These are phyloP conservation scores for Ophiostoma novo-ulmi DNA, from an alignment of 2,329 filamentous ascomycete genomes.

Conservation along the genomic window DNA sequence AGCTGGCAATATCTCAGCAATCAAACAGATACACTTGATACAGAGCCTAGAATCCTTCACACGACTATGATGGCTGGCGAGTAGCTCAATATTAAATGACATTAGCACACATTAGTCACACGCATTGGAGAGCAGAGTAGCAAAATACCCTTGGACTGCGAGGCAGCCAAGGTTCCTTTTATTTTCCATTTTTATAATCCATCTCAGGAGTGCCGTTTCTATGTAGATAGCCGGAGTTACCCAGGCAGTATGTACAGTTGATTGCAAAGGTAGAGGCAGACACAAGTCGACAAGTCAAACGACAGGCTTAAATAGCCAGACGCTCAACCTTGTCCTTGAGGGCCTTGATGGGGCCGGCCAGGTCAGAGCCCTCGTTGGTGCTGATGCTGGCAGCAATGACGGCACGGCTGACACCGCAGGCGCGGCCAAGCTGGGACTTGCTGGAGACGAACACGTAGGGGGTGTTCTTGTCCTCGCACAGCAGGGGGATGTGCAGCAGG, in stretches of 20 bases:
- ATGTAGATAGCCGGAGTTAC: background rate
- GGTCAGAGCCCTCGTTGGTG: constrained; percentile 83
- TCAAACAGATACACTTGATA: background rate
- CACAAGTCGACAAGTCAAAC: background rate
- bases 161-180: constrained; percentile 6
- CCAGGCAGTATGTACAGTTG: background rate
- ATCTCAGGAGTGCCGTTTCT: constrained; percentile 3
- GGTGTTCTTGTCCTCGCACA: constrained; percentile 73
- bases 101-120: background rate
- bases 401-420: constrained; percentile 80
- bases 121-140: background rate
- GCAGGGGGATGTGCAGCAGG: constrained; percentile 79
- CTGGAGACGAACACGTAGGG: constrained; percentile 29
- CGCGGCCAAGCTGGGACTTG: constrained; percentile 53
- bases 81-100: no score
- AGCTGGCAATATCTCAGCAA: background rate
- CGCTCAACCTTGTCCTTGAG: constrained; percentile 95
- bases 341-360: constrained; percentile 79
- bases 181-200: constrained; percentile 6
- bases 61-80: no score
- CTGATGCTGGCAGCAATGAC: constrained; percentile 88
- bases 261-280: background rate
- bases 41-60: background rate
- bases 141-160: background rate
- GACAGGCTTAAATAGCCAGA: constrained; percentile 68